Evolutionary conservation across 2,329 filamentous ascomycete genomes (phyloP).

Genomic region (Cryphonectria parasitica): DNA sequence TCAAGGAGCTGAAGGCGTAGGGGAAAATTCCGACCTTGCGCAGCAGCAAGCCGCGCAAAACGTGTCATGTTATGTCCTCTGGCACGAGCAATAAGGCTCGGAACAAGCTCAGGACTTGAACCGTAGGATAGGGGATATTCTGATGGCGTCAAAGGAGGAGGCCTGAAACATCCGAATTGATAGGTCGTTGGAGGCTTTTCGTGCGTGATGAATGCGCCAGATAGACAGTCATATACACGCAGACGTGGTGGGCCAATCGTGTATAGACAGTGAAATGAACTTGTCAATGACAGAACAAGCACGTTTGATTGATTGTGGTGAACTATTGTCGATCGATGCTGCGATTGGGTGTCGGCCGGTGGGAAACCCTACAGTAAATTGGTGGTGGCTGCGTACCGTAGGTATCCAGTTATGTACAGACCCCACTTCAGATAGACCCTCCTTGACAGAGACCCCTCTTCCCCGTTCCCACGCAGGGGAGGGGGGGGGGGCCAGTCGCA

Average conservation of each 20-base stretch:
- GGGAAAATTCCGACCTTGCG: not conserved
- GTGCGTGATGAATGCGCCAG: not conserved
- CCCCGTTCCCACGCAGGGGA: not conserved
- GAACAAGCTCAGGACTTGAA: not conserved
- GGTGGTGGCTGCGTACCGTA: not conserved
- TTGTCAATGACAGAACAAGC: not conserved
- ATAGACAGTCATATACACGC: not conserved
- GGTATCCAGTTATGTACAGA: not conserved
- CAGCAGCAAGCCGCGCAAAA: not conserved
- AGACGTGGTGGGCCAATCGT: not conserved
- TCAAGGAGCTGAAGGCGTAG: constrained; percentile 42
- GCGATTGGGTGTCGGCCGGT: not conserved
- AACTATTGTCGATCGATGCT: not conserved
- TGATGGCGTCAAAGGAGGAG: not conserved
- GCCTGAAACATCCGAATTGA: not conserved
- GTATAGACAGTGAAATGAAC: not conserved
- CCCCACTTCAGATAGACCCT: not conserved
- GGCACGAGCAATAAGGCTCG: not conserved
- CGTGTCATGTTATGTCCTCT: not conserved
- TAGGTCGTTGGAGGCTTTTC: not conserved
- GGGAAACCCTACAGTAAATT: not conserved
- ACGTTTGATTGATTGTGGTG: not conserved
- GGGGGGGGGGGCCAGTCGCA: not conserved
- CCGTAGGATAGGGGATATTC: not conserved
- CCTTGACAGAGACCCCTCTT: not conserved